Conservation (phyloP, 2,329 filamentous ascomycete genomes). For the Canariomyces notabilis region DNA sequence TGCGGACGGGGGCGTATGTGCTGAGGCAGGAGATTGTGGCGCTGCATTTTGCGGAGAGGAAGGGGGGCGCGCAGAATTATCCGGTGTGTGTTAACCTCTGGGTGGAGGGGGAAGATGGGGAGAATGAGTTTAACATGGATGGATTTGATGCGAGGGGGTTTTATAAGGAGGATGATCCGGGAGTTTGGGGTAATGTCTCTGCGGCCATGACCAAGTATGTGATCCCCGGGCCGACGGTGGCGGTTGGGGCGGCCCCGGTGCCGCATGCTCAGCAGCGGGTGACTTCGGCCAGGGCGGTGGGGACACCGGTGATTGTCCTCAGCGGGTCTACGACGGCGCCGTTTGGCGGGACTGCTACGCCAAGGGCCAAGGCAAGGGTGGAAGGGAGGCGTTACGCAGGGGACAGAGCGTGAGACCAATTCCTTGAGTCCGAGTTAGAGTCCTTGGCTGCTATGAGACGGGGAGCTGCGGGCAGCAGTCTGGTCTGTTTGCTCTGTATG, state of each 20-base stretch:
- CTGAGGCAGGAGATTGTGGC: constrained; percentile 50
- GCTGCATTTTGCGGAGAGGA: constrained; percentile 26
- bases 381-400: constrained; percentile 6
- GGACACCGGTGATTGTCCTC: constrained; percentile 26
- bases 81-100: constrained; percentile 30
- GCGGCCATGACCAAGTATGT: constrained; percentile 21
- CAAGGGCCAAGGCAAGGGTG: neutral
- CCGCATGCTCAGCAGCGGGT: constrained; percentile 21
- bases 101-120: constrained; percentile 17
- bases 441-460: no score
- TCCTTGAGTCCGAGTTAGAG: neutral
- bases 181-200: constrained; percentile 25
- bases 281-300: constrained; percentile 17
- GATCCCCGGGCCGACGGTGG: constrained; percentile 28
- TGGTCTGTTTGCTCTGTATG: no score
- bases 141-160: constrained; percentile 21
- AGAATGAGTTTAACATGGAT: constrained; percentile 10
- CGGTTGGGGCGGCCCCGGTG: constrained; percentile 23
- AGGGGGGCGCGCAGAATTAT: constrained; percentile 30
- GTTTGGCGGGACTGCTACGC: constrained; percentile 5
- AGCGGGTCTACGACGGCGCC: constrained; percentile 20
- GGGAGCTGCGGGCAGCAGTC: no score
- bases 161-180: constrained; percentile 25
- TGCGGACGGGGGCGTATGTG: constrained; percentile 46
- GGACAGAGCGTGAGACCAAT: neutral